Evolutionary conservation across 345 rosid species (phyloP).

Genomic region (Aethionema arabicum): DNA sequence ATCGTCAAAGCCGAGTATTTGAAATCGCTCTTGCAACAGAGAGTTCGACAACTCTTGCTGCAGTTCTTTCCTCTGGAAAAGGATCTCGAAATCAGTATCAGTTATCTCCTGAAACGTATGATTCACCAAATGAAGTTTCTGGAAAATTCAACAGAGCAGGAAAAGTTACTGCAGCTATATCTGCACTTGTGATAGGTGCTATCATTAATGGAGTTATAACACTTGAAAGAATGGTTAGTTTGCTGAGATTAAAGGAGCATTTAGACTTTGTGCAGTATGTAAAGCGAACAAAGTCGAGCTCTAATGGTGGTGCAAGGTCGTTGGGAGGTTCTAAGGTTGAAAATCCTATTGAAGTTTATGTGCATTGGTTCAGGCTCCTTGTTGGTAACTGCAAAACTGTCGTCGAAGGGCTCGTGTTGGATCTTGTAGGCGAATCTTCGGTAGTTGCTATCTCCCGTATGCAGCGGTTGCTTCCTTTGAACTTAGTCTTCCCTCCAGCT

Average conservation of each 20-base stretch:
- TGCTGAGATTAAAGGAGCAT: slow-evolving; percentile 79
- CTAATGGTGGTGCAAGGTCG: slow-evolving; percentile 80
- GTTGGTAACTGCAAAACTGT: slow-evolving; percentile 87
- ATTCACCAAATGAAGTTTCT: slow-evolving; percentile 55
- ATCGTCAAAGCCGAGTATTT: slow-evolving; percentile 90
- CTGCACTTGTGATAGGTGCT: slow-evolving; percentile 80
- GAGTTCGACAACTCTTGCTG: slow-evolving; percentile 73
- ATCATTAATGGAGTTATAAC: slow-evolving; percentile 87
- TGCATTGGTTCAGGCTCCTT: slow-evolving; percentile 93
- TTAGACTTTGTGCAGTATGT: slow-evolving; percentile 84
- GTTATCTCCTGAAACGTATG: slow-evolving; percentile 71
- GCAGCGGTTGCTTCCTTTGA: slow-evolving; percentile 85
- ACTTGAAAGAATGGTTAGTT: slow-evolving; percentile 87
- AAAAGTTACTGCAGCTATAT: slow-evolving; percentile 74
- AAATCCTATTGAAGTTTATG: slow-evolving; percentile 62
- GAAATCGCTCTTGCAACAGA: slow-evolving; percentile 97
- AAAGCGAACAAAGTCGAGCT: slow-evolving; percentile 63
- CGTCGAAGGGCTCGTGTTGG: slow-evolving; percentile 83
- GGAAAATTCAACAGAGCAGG: slow-evolving; percentile 56
- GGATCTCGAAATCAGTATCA: slow-evolving; percentile 80
- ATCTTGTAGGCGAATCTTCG: slow-evolving; percentile 87
- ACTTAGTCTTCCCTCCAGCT: slow-evolving; percentile 91
- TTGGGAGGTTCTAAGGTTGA: slow-evolving; percentile 62
- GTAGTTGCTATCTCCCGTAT: slow-evolving; percentile 85
- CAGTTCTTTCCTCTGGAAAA: slow-evolving; percentile 65